Conservation (phyloP, 768 basidiomycete species). For the Cyathus striatus region DNA sequence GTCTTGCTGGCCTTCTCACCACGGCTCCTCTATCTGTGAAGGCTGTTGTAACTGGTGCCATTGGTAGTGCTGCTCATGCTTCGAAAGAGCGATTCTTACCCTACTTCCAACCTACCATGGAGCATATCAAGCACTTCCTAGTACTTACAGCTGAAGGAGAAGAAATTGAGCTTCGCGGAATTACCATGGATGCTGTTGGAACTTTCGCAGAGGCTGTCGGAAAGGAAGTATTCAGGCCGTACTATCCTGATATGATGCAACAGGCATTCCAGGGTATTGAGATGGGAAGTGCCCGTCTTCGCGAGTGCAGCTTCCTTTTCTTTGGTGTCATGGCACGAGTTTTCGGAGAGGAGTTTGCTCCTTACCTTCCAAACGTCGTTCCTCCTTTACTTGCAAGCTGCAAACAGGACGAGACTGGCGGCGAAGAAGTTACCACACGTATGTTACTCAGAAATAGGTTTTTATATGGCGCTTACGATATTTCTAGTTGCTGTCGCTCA, state of each 20-base stretch:
- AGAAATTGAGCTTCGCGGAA: constrained; percentile 90
- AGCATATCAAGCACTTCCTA: constrained; percentile 84
- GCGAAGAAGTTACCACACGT: constrained; percentile 25
- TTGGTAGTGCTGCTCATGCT: constrained; percentile 96
- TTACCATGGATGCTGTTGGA: constrained; percentile 98
- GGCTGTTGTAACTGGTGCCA: constrained; percentile 93
- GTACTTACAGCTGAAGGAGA: constrained; percentile 82
- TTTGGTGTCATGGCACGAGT: constrained; percentile 98
- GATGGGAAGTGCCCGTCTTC: constrained; percentile 79
- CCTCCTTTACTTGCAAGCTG: constrained; percentile 81
- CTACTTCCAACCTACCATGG: constrained; percentile 92
- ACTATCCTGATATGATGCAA: constrained; percentile 95
- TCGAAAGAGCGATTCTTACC: constrained; percentile 87
- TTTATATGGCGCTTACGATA: constrained; percentile 3
- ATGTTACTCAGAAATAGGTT: background rate
- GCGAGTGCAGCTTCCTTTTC: constrained; percentile 97
- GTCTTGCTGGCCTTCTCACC: constrained; percentile 81
- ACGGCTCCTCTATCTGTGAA: constrained; percentile 85
- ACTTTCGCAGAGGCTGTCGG: constrained; percentile 98
- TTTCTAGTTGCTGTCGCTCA: constrained; percentile 46
- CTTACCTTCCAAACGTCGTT: constrained; percentile 81
- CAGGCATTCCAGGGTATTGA: constrained; percentile 88
- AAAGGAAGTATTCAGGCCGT: constrained; percentile 88
- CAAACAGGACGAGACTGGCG: constrained; percentile 77
- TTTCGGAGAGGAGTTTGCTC: constrained; percentile 90